Evolutionary conservation across 441 rosid genomes (phyloP), one percentile per base, ranked within the genome.

Genomic region (Euphorbia celastroides): DNA sequence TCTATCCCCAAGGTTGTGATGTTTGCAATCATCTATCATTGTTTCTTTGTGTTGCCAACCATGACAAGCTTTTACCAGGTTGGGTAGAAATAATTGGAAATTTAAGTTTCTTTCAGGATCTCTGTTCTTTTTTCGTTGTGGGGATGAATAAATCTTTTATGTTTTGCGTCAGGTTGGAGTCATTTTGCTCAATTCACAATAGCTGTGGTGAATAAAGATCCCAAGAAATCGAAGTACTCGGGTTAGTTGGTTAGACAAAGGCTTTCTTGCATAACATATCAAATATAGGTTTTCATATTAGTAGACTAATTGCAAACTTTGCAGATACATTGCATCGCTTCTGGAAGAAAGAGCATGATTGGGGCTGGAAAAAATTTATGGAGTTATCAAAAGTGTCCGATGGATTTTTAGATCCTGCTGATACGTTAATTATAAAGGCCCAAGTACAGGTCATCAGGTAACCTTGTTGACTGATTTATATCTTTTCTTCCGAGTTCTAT

Each of bases 51-150:
- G 99, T 94, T 74, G 89, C 90, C 61, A 84, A 94, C 70, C 89
- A 94, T 57, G 99, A 94, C 68, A 94, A 94, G 76, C 99, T 94
- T 75, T 96, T 89, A 77, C 99, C 99, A 80, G 99, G 99, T 94
- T 64, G 74, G 79, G 30, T 66, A 19, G 64, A 46, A n/a, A 57
- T 55, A 22, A 27, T 54, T 44, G 20, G 32, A 65, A 50, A 56
- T 52, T 42, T 23, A 56, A 41, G 27, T 57, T 66, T 38, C 44
- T 57, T 65, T 46, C 44, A 41, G 59, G 17, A 19, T n/a, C 34
- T 17, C 27, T 54, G 0, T 57, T 60, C 25, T 64, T 74, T 2
- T 36, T 42, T 30, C 46, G 70, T 51, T 68, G 20, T 69, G 30
- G 36, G 65, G 50, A 54, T 66, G 60, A 4, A 60, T 34, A 60